Evolutionary conservation across 257 asterid species (phyloP).

Genomic region (Penstemon barbatus): DNA sequence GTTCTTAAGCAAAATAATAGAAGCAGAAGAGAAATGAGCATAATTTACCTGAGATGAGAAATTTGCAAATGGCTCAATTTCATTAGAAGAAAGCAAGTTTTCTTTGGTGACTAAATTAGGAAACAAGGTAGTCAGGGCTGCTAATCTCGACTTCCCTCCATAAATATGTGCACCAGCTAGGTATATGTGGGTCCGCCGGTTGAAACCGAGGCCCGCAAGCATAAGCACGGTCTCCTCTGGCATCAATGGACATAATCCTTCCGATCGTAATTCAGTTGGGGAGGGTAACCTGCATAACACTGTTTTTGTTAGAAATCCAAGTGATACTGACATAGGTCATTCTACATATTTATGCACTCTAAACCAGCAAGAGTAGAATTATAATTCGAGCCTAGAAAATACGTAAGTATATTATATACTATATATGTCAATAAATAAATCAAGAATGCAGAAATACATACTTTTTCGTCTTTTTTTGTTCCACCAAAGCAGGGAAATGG

Average conservation of each 20-base stretch:
- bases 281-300: slow-evolving; percentile 71
- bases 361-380: not conserved
- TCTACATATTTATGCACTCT: not conserved
- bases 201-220: slow-evolving; percentile 97
- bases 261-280: slow-evolving; percentile 57
- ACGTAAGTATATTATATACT: not conserved
- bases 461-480: slow-evolving; percentile 58
- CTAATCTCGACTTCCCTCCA: slow-evolving; percentile 83
- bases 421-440: not conserved
- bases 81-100: slow-evolving; percentile 74
- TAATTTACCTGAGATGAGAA: slow-evolving; percentile 86
- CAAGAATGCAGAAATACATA: slow-evolving; percentile 34
- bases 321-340: not conserved
- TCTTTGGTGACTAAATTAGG: slow-evolving; percentile 94
- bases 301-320: slow-evolving; percentile 9
- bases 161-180: slow-evolving; percentile 95
- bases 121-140: slow-evolving; percentile 83
- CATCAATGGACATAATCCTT: slow-evolving; percentile 97
- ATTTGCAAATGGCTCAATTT: slow-evolving; percentile 73
- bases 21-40: slow-evolving; percentile 13
- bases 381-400: not conserved
- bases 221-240: slow-evolving; percentile 97
- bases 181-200: slow-evolving; percentile 75
- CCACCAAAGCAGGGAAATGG: slow-evolving; percentile 88
- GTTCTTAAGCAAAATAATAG: slow-evolving; percentile 8